Base-by-base conservation (phyloP, 495 filamentous ascomycete species). In the Podospora pseudopauciseta region DNA sequence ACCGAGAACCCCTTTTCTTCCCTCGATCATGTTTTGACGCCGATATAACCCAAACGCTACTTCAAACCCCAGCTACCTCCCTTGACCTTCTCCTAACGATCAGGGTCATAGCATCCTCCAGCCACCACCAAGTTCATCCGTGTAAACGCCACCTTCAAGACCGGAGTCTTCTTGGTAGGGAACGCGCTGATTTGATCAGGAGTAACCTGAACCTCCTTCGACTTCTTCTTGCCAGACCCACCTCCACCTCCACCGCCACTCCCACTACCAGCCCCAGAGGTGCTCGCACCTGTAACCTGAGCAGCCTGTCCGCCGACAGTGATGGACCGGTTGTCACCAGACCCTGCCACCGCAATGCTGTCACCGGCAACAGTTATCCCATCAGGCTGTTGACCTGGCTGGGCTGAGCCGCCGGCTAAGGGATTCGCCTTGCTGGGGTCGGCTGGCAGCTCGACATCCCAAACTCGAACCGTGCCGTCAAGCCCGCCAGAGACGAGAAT, bases 181-280 rank as follows among this genome's bases (percentile, higher is more conserved):
- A 97, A 97, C 4, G 91, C 93, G 70, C 87, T 89, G 79, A 98
- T 92, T 80, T 98, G 94, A 74, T 99, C 95, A 0, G 92, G 87
- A 2, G 91, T 95, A 30, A 97, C 90, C 68, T 91, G 89, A 5
- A 93, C 89, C 68, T 97, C 94, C 79, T 97, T 97, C 62, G 88
- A 88, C 77, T 91, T 93, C 82, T 92, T 94, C 84, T 93, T 92
- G 19, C 86, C 82, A 20, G 85, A 81, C 4, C 79, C 83, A 20
- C 83, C 80, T 49, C 79, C 83, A 20, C 83, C 80, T 49, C 39
- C 39, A 1, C 84, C 80, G 20, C 82, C 67, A 70, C 75, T 0
- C 77, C 80, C 60, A 71, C 73, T 70, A 78, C 82, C 55, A 75
- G 58, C 55, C 59, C 74, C 77, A 2, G 75, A 68, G 3, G 77